These are phyloP conservation scores for Theobroma cacao DNA, from an alignment of 345 rosid genomes.

Conservation along the genomic window DNA sequence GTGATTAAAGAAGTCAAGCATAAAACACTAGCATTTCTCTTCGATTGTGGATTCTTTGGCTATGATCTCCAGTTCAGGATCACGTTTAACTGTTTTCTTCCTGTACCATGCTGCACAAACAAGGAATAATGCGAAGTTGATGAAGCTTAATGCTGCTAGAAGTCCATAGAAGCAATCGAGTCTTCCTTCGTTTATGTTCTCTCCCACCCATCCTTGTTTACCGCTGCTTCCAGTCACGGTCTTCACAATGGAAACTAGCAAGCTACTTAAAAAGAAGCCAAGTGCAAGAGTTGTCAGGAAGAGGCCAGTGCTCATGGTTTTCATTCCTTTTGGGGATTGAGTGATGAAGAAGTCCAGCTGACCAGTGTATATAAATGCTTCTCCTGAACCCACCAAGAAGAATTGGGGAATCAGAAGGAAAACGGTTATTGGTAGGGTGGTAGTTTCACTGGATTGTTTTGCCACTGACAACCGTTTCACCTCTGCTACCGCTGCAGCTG, in stretches of 20 bases:
- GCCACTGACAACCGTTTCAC: slow-evolving; percentile 43
- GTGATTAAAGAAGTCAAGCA: not conserved
- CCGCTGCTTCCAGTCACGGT: slow-evolving; percentile 29
- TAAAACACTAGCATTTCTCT: slow-evolving; percentile 24
- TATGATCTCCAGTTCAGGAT: slow-evolving; percentile 16
- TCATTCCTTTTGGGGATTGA: slow-evolving; percentile 66
- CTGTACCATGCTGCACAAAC: slow-evolving; percentile 46
- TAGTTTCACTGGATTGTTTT: slow-evolving; percentile 7
- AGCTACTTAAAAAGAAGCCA: slow-evolving; percentile 63
- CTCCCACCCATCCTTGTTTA: slow-evolving; percentile 54
- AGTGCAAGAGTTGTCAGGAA: slow-evolving; percentile 64
- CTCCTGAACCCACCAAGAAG: slow-evolving; percentile 59
- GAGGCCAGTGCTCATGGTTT: slow-evolving; percentile 71
- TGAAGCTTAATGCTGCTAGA: slow-evolving; percentile 39
- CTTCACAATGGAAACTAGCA: slow-evolving; percentile 53
- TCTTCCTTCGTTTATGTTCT: slow-evolving; percentile 53
- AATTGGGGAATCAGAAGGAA: slow-evolving; percentile 61
- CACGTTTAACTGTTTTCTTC: slow-evolving; percentile 27
- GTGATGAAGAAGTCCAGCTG: slow-evolving; percentile 73
- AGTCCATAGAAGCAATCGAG: slow-evolving; percentile 63
- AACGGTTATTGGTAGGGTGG: slow-evolving; percentile 42
- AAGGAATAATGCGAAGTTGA: slow-evolving; percentile 44
- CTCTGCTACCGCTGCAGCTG: slow-evolving; percentile 46
- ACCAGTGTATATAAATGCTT: slow-evolving; percentile 65
- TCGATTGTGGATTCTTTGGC: slow-evolving; percentile 28